Base-by-base conservation (phyloP, 2,329 filamentous ascomycete genomes). In the Ambrosiella beaveri region DNA sequence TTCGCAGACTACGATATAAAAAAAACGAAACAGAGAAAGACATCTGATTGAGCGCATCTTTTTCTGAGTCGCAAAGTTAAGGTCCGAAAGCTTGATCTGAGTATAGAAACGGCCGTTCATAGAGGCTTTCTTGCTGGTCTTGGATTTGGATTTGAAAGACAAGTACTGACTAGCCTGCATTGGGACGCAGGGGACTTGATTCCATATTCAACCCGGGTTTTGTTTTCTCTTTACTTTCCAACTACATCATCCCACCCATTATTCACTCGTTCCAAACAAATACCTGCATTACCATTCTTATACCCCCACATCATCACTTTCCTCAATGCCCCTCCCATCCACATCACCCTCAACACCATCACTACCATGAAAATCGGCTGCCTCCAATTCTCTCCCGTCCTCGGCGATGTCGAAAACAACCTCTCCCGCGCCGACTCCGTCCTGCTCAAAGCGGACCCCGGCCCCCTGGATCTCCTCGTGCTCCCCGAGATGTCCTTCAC, bases 401-500 rank as follows among this genome's bases (percentile, higher is more conserved):
- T 90, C 49, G 86, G 84, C 56, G 78, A 85, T 58, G 71, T 87
- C 39, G 71, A 85, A 64, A 79, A 84, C 61, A 91, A 91, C 63
- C 73, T 90, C 51, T 78, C 76, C 62, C 76, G 76, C 15, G 86
- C 86, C 61, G 81, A 89, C 62, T 69, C 74, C 0, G 74, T 90
- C 3, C 70, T 91, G 9, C 52, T 90, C 1, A 61, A 61, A 45
- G 52, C 59, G 8, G 59, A 61, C 15, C 35, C 47, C n/a, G 47
- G 54, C 19, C 50, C 56, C 13, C 37, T 59, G 13, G 84, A 88
- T 65, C 74, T 90, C 37, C 72, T 93, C 0, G 79, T 91, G 0
- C 70, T 91, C 0, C 86, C 87, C 0, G 87, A 91, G 66, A 71
- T 91, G 67, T 84, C 86, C 1, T 88, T 91, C 65, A 77, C 80